These are phyloP conservation scores for Helminthosporium solani DNA, from an alignment of 2,329 filamentous ascomycete species.

Conservation along the genomic window DNA sequence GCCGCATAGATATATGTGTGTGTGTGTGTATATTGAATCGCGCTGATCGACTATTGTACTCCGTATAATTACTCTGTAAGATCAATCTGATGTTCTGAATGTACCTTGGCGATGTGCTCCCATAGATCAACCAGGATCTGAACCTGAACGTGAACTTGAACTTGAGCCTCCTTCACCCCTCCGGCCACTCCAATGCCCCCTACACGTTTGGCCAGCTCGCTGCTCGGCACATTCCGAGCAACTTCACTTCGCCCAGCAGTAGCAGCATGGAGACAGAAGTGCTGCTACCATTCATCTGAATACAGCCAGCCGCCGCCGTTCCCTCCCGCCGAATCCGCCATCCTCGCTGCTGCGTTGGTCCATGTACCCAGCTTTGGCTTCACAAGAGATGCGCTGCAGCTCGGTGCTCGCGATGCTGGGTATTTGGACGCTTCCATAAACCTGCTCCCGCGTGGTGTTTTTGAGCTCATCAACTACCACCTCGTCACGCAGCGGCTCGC, in stretches of 20 bases:
- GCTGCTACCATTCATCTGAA: constrained; percentile 40
- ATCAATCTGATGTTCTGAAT: too few species aligned
- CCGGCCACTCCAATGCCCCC: constrained; percentile 31
- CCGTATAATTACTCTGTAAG: too few species aligned
- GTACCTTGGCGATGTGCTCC: too few species aligned
- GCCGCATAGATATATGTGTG: too few species aligned
- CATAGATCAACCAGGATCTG: too few species aligned
- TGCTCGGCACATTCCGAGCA: constrained; percentile 27
- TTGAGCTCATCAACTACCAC: constrained; percentile 79
- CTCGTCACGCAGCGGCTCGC: constrained; percentile 65
- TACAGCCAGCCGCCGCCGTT: constrained; percentile 58
- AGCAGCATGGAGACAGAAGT: constrained; percentile 18
- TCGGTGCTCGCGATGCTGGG: constrained; percentile 79
- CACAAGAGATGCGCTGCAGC: constrained; percentile 67
- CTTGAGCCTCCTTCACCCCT: constrained; percentile 11
- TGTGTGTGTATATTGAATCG: too few species aligned
- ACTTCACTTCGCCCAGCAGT: constrained; percentile 18
- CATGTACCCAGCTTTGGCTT: constrained; percentile 85
- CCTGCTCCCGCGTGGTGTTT: constrained; percentile 75
- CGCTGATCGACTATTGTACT: too few species aligned
- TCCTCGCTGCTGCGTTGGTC: constrained; percentile 76
- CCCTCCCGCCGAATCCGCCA: constrained; percentile 67
- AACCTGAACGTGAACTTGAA: neutral
- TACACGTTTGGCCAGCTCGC: constrained; percentile 23
- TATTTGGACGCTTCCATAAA: constrained; percentile 85